phyloP scores from a whole-genome alignment of 2,329 filamentous ascomycete genomes.

The Bipolaris zeicola region DNA sequence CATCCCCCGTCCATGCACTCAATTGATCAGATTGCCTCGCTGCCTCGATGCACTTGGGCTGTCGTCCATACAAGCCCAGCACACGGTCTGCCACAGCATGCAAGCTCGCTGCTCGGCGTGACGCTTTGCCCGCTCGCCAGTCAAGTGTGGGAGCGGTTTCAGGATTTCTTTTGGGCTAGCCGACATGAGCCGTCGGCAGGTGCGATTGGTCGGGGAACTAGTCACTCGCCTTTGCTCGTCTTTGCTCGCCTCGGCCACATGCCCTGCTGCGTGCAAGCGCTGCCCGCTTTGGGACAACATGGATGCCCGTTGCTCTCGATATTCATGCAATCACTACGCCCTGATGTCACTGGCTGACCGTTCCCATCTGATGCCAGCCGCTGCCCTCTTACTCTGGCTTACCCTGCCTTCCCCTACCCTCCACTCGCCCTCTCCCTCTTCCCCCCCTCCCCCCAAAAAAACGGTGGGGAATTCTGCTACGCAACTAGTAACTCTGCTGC shows the following conservation, averaged over 20 bases:
- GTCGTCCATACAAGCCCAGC: slow-evolving; percentile 16
- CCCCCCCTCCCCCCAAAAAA: background rate
- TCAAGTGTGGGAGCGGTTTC: slow-evolving; percentile 43
- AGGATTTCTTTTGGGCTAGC: slow-evolving; percentile 42
- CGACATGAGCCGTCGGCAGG: slow-evolving; percentile 29
- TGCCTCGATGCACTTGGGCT: slow-evolving; percentile 1
- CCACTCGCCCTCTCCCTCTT: background rate
- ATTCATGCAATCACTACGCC: slow-evolving; percentile 37
- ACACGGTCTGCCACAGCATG: slow-evolving; percentile 10
- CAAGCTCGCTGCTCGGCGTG: slow-evolving; percentile 31
- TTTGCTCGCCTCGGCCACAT: slow-evolving; percentile 18
- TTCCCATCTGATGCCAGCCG: slow-evolving; percentile 19
- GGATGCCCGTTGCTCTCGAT: slow-evolving; percentile 29
- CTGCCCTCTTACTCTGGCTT: background rate
- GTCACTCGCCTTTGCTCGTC: slow-evolving; percentile 21
- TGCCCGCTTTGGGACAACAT: slow-evolving; percentile 27
- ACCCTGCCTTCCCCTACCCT: background rate
- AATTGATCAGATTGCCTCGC: background rate
- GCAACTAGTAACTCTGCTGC: background rate
- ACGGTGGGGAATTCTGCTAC: slow-evolving; percentile 10
- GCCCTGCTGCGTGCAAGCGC: slow-evolving; percentile 40
- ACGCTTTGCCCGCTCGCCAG: slow-evolving; percentile 38
- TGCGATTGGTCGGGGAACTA: slow-evolving; percentile 33
- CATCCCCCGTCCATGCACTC: slow-evolving; percentile 11
- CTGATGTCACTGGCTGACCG: slow-evolving; percentile 32